A percentile compares a stretch with the other conserved stretches of the same genome.
Conservation (phyloP, 768 basidiomycete species). For the Saitozyma podzolica region DNA sequence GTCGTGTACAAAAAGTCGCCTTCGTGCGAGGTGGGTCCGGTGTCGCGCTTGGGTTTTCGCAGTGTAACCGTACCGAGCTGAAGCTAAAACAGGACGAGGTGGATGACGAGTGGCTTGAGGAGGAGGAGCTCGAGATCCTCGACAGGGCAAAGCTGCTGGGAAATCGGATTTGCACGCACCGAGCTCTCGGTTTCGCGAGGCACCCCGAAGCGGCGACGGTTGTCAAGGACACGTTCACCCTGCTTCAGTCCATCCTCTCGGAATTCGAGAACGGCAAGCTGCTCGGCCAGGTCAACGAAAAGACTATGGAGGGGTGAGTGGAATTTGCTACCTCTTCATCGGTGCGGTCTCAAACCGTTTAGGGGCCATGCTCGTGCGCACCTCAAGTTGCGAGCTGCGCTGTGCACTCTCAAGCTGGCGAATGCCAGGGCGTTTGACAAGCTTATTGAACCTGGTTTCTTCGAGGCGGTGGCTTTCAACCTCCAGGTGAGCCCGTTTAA, state of each 20-base stretch:
- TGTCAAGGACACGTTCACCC: conserved; percentile 71
- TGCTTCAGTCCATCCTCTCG: conserved; percentile 64
- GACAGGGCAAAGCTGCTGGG: conserved; percentile 71
- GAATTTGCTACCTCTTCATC: background rate
- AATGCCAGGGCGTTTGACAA: conserved; percentile 58
- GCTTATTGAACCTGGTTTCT: conserved; percentile 61
- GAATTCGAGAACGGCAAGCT: conserved; percentile 54
- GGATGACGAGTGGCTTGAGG: conserved; percentile 70
- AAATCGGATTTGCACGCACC: conserved; percentile 78
- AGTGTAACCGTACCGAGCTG: background rate
- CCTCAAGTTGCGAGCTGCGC: conserved; percentile 77
- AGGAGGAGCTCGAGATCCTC: conserved; percentile 62
- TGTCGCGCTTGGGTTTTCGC: background rate
- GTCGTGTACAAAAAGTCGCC: conserved; percentile 31
- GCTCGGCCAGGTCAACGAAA: conserved; percentile 66
- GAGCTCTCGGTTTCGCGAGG: conserved; percentile 68
- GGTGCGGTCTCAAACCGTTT: background rate
- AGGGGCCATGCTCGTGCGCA: conserved; percentile 63
- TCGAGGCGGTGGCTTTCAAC: conserved; percentile 68
- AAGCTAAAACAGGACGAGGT: conserved; percentile 27
- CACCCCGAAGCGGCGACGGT: conserved; percentile 60
- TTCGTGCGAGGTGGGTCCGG: conserved; percentile 29
- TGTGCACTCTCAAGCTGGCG: conserved; percentile 75
- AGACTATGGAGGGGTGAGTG: conserved; percentile 59
- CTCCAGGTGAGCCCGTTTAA: conserved; percentile 64